These are phyloP conservation scores for Dactylella cylindrospora DNA, from an alignment of 2,329 filamentous ascomycete species.

Conservation along the genomic window DNA sequence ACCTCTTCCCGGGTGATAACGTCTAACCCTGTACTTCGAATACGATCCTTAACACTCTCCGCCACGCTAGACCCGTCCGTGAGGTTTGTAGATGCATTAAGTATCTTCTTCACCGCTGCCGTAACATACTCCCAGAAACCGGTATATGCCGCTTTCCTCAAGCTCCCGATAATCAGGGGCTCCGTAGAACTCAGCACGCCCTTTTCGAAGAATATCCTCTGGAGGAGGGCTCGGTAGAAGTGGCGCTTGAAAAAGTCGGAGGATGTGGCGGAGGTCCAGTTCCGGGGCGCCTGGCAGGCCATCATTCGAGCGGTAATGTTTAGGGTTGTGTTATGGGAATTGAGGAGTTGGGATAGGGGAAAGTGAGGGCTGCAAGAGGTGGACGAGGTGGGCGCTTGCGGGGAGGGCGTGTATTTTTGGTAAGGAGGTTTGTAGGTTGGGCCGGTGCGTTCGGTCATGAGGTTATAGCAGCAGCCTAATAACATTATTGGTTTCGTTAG, in stretches of 20 bases:
- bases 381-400: constrained; percentile 60
- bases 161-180: constrained; percentile 81
- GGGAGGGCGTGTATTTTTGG: constrained; percentile 35
- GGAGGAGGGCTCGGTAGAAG: constrained; percentile 86
- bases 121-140: constrained; percentile 76
- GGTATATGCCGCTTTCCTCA: constrained; percentile 76
- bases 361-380: constrained; percentile 87
- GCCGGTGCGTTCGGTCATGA: constrained; percentile 84
- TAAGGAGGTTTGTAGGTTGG: constrained; percentile 70
- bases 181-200: constrained; percentile 60
- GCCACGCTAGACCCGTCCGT: constrained; percentile 63
- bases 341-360: constrained; percentile 70
- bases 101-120: constrained; percentile 75
- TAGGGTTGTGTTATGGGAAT: constrained; percentile 68
- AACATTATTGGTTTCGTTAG: neutral
- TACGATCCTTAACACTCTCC: constrained; percentile 56
- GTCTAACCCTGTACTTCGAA: constrained; percentile 54
- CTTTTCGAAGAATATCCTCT: constrained; percentile 85
- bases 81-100: constrained; percentile 52
- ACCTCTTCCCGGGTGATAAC: constrained; percentile 75
- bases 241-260: constrained; percentile 88
- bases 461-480: constrained; percentile 90
- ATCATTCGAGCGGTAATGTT: constrained; percentile 98
- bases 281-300: constrained; percentile 91
- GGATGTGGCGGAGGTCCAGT: constrained; percentile 82